Conservation (phyloP, 352 stramenopile genomes). For the Thalassiosira exigua region DNA sequence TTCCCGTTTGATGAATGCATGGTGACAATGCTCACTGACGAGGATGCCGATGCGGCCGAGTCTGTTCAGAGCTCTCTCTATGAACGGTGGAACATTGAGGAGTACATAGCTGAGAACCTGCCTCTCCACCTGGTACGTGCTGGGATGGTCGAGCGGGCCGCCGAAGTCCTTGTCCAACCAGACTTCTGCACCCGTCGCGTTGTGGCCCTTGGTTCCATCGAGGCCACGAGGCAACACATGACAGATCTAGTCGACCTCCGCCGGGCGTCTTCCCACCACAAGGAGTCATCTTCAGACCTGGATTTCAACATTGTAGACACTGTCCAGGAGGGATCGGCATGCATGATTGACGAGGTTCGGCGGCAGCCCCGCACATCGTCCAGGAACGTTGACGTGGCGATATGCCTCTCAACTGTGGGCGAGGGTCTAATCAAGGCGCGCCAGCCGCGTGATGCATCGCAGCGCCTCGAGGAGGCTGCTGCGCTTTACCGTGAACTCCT, state of each 20-base stretch:
- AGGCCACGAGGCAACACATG: conserved; percentile 77
- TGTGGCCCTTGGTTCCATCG: conserved; percentile 70
- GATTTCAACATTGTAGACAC: conserved; percentile 53
- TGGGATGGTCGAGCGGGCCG: conserved; percentile 61
- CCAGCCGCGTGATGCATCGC: conserved; percentile 75
- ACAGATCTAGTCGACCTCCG: conserved; percentile 78
- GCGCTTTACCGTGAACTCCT: conserved; percentile 74
- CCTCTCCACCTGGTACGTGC: conserved; percentile 76
- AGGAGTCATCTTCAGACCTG: conserved; percentile 16
- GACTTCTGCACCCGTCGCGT: conserved; percentile 75
- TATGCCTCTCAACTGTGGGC: conserved; percentile 81
- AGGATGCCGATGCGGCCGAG: conserved; percentile 39
- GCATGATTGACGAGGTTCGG: conserved; percentile 49
- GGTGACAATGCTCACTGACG: conserved; percentile 52
- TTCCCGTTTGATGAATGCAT: conserved; percentile 58
- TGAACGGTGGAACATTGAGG: conserved; percentile 78
- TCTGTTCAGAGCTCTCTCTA: conserved; percentile 49
- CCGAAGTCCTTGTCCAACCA: conserved; percentile 66
- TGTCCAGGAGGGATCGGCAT: conserved; percentile 51
- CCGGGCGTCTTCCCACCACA: conserved; percentile 41
- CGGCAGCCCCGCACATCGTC: conserved; percentile 33
- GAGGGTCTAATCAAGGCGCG: conserved; percentile 77
- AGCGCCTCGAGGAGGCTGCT: conserved; percentile 76
- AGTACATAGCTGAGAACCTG: conserved; percentile 79
- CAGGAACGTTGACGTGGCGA: conserved; percentile 62